Conservation (phyloP, 805 yeast genomes). For the Candida xyloterini region DNA sequence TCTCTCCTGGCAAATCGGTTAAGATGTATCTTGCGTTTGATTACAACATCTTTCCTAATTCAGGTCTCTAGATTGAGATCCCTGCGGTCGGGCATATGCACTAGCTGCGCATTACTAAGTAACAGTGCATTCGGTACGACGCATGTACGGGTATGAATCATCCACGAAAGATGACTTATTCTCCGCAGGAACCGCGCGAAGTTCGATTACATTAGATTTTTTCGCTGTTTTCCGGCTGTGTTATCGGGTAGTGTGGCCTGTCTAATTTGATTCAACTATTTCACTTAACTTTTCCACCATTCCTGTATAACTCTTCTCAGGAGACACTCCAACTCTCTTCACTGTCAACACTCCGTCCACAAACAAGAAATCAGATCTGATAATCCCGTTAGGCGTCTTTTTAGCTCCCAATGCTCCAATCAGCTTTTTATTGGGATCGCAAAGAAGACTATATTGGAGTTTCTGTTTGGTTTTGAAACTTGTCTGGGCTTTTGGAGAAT, state of each 20-base stretch:
- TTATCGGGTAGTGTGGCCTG: no score
- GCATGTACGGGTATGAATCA: not conserved
- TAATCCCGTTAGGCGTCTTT: constrained; percentile 69
- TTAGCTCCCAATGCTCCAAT: constrained; percentile 79
- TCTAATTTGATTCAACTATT: constrained; percentile 20
- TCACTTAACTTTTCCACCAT: constrained; percentile 56
- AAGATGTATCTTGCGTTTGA: no score
- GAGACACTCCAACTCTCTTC: constrained; percentile 53
- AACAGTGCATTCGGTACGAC: not conserved
- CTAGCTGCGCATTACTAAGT: not conserved
- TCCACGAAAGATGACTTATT: no score
- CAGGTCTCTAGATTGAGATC: no score
- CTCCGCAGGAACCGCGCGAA: not conserved
- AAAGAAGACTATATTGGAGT: constrained; percentile 68
- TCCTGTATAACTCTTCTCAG: constrained; percentile 56
- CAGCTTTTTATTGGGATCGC: constrained; percentile 70
- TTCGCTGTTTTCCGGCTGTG: no score
- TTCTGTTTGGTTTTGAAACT: constrained; percentile 69
- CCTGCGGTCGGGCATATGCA: not conserved
- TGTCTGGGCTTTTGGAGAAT: constrained; percentile 73
- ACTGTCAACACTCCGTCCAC: constrained; percentile 66
- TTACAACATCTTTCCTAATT: no score
- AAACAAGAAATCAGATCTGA: constrained; percentile 92
- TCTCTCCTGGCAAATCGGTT: no score
- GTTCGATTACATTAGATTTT: not conserved